phyloP scores from a whole-genome alignment of 192 early-diverging fungal species.

The Gonapodya prolifera region DNA sequence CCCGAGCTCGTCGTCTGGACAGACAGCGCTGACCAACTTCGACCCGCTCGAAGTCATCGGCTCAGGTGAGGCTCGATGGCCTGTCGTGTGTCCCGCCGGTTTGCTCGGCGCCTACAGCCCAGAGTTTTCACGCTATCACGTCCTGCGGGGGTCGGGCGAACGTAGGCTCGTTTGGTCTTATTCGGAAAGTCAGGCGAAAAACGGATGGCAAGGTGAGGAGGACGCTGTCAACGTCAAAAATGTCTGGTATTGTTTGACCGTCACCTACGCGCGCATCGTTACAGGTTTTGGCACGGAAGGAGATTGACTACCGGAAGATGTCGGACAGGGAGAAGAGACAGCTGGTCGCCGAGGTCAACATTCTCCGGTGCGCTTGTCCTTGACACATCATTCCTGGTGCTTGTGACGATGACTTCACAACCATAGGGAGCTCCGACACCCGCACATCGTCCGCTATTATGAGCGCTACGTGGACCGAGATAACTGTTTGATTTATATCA shows the following conservation, averaged over 20 bases:
- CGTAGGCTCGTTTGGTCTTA: constrained; percentile 54
- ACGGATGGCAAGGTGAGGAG: constrained; percentile 45
- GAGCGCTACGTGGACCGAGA: constrained; percentile 53
- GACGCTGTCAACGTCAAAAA: not conserved
- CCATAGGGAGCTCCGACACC: constrained; percentile 1
- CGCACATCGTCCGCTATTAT: constrained; percentile 41
- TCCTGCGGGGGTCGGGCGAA: not conserved
- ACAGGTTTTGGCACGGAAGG: constrained; percentile 60
- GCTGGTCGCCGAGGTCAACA: constrained; percentile 44
- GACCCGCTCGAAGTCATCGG: constrained; percentile 55
- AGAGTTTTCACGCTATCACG: not conserved
- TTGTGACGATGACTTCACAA: not conserved
- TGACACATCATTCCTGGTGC: not conserved
- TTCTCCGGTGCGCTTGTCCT: not conserved
- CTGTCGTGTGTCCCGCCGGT: not conserved
- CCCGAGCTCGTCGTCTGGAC: not conserved
- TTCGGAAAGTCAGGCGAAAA: constrained; percentile 50
- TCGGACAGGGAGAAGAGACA: constrained; percentile 55
- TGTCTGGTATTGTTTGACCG: not conserved
- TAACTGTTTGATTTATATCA: constrained; percentile 56
- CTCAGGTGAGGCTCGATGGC: constrained; percentile 11
- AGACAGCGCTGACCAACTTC: constrained; percentile 20
- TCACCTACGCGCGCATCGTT: not conserved
- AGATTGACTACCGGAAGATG: constrained; percentile 71
- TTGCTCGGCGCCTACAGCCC: not conserved